phyloP scores from a whole-genome alignment of 1,284 basidiomycete species.

The Inonotus obliquus region DNA sequence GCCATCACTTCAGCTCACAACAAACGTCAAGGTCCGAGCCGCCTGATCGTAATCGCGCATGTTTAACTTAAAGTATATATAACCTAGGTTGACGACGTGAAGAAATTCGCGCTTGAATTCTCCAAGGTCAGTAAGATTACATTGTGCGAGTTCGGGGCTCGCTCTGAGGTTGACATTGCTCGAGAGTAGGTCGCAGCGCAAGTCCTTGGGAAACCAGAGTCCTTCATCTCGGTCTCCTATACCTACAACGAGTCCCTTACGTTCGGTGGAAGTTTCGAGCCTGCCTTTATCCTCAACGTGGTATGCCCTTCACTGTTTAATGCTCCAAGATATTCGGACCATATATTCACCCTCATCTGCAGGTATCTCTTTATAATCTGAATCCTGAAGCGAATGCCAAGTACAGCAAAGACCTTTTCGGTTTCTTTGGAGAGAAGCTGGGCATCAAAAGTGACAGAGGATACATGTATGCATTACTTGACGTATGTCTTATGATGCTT shows the following conservation, averaged over 20 bases:
- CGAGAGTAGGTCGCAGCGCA: conserved; percentile 40
- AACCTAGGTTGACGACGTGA: conserved; percentile 42
- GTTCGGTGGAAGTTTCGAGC: conserved; percentile 58
- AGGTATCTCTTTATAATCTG: conserved; percentile 57
- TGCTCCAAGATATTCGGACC: not conserved
- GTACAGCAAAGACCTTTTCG: conserved; percentile 52
- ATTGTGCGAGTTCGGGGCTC: not conserved
- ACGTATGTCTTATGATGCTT: too few relatives aligned
- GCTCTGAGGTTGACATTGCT: not conserved
- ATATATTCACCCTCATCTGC: conserved; percentile 1
- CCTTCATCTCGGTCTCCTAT: conserved; percentile 46
- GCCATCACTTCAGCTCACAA: conserved; percentile 50
- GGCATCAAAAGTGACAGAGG: conserved; percentile 46
- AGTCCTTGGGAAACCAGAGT: conserved; percentile 49
- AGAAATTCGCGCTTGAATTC: conserved; percentile 52
- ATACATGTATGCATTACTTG: conserved; percentile 39
- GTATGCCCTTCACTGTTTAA: conserved; percentile 40
- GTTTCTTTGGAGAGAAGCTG: conserved; percentile 50
- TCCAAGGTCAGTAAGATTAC: conserved; percentile 42
- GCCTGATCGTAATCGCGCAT: not conserved
- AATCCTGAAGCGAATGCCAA: conserved; percentile 41
- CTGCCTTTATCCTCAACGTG: conserved; percentile 51
- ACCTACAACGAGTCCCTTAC: conserved; percentile 53
- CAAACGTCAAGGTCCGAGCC: conserved; percentile 49
- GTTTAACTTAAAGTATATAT: not conserved